phyloP scores from a whole-genome alignment of 2,329 filamentous ascomycete genomes.

The Graphilbum fragrans region DNA sequence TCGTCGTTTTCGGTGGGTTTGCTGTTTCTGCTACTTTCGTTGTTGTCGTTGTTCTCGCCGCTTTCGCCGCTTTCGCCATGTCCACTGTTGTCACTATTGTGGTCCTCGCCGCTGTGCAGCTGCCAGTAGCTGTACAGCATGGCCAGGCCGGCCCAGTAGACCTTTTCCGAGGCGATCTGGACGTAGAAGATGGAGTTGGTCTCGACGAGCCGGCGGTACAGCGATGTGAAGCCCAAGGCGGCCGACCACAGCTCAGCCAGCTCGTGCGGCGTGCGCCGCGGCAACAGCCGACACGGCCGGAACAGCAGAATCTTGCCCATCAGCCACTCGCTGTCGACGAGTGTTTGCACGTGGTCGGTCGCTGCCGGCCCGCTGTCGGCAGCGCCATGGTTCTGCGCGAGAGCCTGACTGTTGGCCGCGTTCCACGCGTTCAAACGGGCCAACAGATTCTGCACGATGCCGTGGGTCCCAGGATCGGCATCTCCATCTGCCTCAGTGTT shows the following conservation, averaged over 20 bases:
- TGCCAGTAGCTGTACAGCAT: constrained; percentile 13
- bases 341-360: constrained; percentile 7
- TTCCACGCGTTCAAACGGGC: neutral
- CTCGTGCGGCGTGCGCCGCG: constrained; percentile 6
- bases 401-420: constrained; percentile 2
- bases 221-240: constrained; percentile 7
- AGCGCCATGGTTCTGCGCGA: constrained; percentile 8
- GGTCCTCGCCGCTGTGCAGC: constrained; percentile 1
- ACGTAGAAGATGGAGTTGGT: constrained; percentile 15
- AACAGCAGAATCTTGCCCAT: constrained; percentile 13
- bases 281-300: constrained; percentile 11
- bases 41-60: no score
- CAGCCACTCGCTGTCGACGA: constrained; percentile 14
- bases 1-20: no score
- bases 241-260: constrained; percentile 11
- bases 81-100: no score
- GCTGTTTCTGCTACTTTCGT: no score
- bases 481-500: neutral
- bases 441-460: neutral
- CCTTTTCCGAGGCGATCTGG: constrained; percentile 14
- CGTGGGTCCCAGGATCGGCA: no score
- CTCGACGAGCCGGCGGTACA: constrained; percentile 13
- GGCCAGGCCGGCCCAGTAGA: constrained; percentile 13
- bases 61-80: no score
- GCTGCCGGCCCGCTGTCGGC: constrained; percentile 9